phyloP scores from a whole-genome alignment of 2,329 filamentous ascomycete species.

The Gnomoniopsis smithogilvyi region DNA sequence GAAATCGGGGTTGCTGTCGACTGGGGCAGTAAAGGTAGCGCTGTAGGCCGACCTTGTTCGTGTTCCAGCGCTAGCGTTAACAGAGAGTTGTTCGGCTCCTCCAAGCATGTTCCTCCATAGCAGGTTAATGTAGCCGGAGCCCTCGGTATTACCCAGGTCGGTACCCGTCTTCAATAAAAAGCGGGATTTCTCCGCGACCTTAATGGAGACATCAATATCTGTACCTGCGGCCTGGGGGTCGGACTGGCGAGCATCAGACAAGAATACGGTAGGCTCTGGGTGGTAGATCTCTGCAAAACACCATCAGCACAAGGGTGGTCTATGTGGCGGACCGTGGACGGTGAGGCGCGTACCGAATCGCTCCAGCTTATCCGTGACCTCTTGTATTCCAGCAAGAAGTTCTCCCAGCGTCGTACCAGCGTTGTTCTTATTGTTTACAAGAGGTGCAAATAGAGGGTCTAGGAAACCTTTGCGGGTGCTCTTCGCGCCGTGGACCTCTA shows the following conservation, averaged over 20 bases:
- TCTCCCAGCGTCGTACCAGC: conserved; percentile 75
- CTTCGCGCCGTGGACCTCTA: conserved; percentile 77
- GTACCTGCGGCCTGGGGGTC: conserved; percentile 68
- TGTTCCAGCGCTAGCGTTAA: conserved; percentile 86
- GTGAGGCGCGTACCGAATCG: conserved; percentile 63
- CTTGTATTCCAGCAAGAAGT: conserved; percentile 69
- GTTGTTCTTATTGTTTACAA: conserved; percentile 67
- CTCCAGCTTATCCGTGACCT: conserved; percentile 69
- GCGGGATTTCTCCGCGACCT: conserved; percentile 74
- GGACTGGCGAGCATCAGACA: conserved; percentile 70
- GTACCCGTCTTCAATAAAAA: conserved; percentile 92
- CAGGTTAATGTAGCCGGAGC: conserved; percentile 85
- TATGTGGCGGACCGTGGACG: not conserved
- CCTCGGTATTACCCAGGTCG: conserved; percentile 89
- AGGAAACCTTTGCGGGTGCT: conserved; percentile 85
- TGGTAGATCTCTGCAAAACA: conserved; percentile 73
- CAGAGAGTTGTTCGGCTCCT: conserved; percentile 82
- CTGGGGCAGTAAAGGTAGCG: conserved; percentile 76
- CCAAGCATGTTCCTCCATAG: conserved; percentile 91
- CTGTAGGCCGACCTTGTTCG: conserved; percentile 90
- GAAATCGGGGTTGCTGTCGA: conserved; percentile 80
- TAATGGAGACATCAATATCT: conserved; percentile 78
- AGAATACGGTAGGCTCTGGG: conserved; percentile 74
- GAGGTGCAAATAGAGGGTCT: conserved; percentile 72
- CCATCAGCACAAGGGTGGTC: not conserved